These are phyloP conservation scores for Fulvia fulva DNA, from an alignment of 2,329 filamentous ascomycete species.

Conservation along the genomic window DNA sequence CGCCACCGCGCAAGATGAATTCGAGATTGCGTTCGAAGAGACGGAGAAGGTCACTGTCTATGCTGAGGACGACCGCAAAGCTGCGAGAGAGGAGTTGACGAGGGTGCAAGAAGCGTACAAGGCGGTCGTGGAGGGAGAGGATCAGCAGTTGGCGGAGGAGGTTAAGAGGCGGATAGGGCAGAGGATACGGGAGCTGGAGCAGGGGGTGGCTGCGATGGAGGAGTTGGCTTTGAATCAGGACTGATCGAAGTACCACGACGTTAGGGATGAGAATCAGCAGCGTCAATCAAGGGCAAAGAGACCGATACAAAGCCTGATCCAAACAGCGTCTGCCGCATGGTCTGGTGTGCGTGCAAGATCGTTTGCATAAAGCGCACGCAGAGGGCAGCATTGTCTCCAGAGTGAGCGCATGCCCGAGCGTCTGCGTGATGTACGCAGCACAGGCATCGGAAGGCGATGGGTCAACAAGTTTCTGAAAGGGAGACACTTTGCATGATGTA, in stretches of 20 bases:
- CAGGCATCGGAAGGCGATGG: too few relatives aligned
- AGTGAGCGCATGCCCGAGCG: too few relatives aligned
- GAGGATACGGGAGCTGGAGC: conserved; percentile 52
- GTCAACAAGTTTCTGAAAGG: too few relatives aligned
- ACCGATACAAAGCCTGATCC: too few relatives aligned
- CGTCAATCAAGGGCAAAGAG: too few relatives aligned
- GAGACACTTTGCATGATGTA: too few relatives aligned
- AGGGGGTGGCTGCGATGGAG: conserved; percentile 49
- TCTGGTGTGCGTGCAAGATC: too few relatives aligned
- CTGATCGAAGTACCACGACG: background rate
- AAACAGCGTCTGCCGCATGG: too few relatives aligned
- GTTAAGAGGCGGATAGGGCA: conserved; percentile 50
- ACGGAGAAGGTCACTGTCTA: conserved; percentile 54
- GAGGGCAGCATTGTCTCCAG: too few relatives aligned
- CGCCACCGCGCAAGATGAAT: conserved; percentile 40
- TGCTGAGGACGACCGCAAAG: conserved; percentile 51
- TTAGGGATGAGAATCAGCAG: background rate
- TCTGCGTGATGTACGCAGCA: too few relatives aligned
- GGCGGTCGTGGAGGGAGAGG: conserved; percentile 39
- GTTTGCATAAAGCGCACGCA: too few relatives aligned
- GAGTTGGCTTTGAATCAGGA: conserved; percentile 49
- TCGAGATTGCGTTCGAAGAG: conserved; percentile 51
- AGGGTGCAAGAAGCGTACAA: conserved; percentile 47
- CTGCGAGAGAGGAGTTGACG: conserved; percentile 51
- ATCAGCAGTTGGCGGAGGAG: conserved; percentile 45